Evolutionary conservation across 2,329 filamentous ascomycete genomes (phyloP), one percentile per base, ranked within the genome.

Genomic region (Penicillium sp.): DNA sequence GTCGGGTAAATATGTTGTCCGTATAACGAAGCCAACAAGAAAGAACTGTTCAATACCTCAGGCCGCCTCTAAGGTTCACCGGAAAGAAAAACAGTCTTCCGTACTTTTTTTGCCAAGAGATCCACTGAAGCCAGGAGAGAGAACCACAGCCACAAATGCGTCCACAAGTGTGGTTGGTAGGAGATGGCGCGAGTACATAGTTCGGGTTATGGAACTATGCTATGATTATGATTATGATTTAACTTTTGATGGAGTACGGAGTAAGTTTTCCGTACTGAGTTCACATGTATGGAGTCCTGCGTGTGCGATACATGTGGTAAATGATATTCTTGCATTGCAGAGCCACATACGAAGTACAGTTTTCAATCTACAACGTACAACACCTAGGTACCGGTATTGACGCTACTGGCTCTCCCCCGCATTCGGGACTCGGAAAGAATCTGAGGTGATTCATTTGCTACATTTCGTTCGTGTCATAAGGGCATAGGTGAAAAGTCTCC

Each of bases 391-490:
- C 32, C 5, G 23, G 23, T 23, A 23, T 23, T 23, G 23, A 23
- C 23, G 14, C 11, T 9, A 16, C 40, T 18, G 3, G 7, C 35
- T 30, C 48, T 38, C 36, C 23, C 35, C 38, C 44, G 34, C 51
- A 35, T 38, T 14, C 27, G 27, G 11, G 39, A 41, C 8, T 42
- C 30, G 44, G 38, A 13, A 27, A 26, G 9, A 11, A 32, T 30
- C 8, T 49, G 27, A 23, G 29, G 30, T 51, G 11, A 42, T 44
- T 50, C 56, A 48, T 53, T 47, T 44, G 34, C 42, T 53, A 46
- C 45, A 51, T 47, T 40, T 38, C 23, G 26, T 40, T 38, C 23
- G 26, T 47, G n/a, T 27, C 35, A 32, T 48, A 40, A 30, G 7
- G 7, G 18, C 26, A 4, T 13, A 27, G 30, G 11, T 2, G 26